phyloP scores from a whole-genome alignment of 1,139 yeast species.

The Hanseniaspora uvarum region DNA sequence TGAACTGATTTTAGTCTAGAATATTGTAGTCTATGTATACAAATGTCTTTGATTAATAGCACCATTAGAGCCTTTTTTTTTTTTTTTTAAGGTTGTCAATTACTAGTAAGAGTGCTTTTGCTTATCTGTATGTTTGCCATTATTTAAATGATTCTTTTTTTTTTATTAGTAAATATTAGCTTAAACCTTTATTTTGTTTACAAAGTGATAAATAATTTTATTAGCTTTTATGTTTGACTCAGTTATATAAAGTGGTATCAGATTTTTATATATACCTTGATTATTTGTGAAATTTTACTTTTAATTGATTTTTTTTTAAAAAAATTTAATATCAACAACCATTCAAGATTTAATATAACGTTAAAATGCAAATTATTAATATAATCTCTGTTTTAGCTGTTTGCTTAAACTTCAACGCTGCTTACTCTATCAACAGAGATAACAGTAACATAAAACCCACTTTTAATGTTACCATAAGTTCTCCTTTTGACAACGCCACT shows the following conservation, averaged over 20 bases:
- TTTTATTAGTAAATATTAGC: too few species aligned
- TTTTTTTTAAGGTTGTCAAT: too few species aligned
- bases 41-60: not conserved
- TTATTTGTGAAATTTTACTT: too few species aligned
- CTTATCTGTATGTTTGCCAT: too few species aligned
- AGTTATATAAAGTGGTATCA: too few species aligned
- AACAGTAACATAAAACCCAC: not conserved
- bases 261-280: too few species aligned
- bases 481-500: not conserved
- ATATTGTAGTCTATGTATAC: not conserved
- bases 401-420: not conserved
- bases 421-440: slow-evolving; percentile 1
- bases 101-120: too few species aligned
- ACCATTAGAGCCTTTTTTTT: too few species aligned
- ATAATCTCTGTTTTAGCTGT: not conserved
- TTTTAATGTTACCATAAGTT: not conserved
- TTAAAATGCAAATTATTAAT: not conserved
- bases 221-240: too few species aligned
- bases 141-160: too few species aligned
- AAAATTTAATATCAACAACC: not conserved
- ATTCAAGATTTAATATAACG: not conserved
- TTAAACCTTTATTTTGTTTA: too few species aligned
- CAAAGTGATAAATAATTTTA: too few species aligned
- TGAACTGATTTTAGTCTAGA: not conserved
- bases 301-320: not conserved